A percentile compares a stretch with the other conserved stretches of the same genome.
These are phyloP conservation scores for Volutella citrinella DNA, from an alignment of 2,329 filamentous ascomycete species.

Conservation along the genomic window DNA sequence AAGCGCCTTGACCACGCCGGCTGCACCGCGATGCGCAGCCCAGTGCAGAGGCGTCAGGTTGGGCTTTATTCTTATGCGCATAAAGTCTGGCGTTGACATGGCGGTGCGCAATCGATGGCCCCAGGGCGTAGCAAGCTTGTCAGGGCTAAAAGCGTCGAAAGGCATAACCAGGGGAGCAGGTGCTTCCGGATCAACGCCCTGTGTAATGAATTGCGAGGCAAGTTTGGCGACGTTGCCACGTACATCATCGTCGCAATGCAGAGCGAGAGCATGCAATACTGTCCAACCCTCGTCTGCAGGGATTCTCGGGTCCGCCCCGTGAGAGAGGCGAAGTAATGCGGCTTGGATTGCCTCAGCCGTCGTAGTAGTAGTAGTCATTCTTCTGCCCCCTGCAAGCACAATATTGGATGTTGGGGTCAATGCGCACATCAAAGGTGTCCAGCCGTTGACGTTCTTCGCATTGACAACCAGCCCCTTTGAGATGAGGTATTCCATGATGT, in stretches of 20 bases:
- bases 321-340: conserved; percentile 19
- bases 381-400: no score
- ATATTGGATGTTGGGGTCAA: conserved; percentile 10
- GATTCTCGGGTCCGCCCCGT: conserved; percentile 16
- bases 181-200: not conserved
- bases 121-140: not conserved
- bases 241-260: conserved; percentile 3
- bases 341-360: conserved; percentile 5
- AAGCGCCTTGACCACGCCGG: conserved; percentile 1
- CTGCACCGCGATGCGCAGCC: conserved; percentile 4
- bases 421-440: conserved; percentile 30
- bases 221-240: not conserved
- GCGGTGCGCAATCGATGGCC: not conserved
- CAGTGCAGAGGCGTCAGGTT: conserved; percentile 5
- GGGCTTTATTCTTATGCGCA: not conserved
- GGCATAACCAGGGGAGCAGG: not conserved
- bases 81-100: not conserved
- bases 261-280: conserved; percentile 19
- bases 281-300: conserved; percentile 25
- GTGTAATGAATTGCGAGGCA: not conserved
- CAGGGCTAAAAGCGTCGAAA: not conserved
- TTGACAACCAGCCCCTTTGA: conserved; percentile 19
- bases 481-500: conserved; percentile 18
- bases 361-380: conserved; percentile 4
- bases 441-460: conserved; percentile 19